phyloP scores from a whole-genome alignment of 1,284 basidiomycete genomes.

The Ceratobasidium sp. region DNA sequence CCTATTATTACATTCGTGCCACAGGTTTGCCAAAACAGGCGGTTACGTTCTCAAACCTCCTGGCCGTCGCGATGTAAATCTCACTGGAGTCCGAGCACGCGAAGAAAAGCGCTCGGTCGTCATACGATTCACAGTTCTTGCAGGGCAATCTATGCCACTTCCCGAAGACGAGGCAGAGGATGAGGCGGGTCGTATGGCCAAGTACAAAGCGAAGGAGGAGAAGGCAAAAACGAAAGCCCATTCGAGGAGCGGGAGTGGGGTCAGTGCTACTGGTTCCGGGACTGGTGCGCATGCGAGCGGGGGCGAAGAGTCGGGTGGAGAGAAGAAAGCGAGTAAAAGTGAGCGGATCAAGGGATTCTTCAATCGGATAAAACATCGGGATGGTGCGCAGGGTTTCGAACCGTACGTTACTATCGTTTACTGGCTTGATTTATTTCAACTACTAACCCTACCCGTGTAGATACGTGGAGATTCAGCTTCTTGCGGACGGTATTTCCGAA shows the following conservation, averaged over 20 bases:
- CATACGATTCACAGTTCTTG: conserved; percentile 22
- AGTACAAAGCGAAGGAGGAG: conserved; percentile 23
- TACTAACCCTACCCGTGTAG: background rate
- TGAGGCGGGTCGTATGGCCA: conserved; percentile 15
- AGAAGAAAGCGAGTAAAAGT: background rate
- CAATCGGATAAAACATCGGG: conserved; percentile 31
- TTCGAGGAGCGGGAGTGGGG: conserved; percentile 23
- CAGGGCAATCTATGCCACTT: conserved; percentile 32
- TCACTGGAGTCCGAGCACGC: conserved; percentile 23
- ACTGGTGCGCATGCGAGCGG: background rate
- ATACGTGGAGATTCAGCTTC: conserved; percentile 28
- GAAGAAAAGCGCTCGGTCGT: conserved; percentile 37
- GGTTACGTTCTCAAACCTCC: conserved; percentile 43
- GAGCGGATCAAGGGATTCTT: conserved; percentile 37
- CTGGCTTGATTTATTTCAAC: background rate
- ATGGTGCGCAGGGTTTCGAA: conserved; percentile 29
- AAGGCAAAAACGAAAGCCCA: conserved; percentile 16
- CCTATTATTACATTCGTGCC: no score
- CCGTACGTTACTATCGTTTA: conserved; percentile 11
- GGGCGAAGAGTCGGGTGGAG: conserved; percentile 4
- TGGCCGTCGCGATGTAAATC: conserved; percentile 26
- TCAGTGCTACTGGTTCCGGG: background rate
- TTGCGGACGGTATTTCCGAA: conserved; percentile 28
- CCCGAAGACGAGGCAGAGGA: conserved; percentile 39
- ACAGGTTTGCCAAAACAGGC: conserved; percentile 38